These are phyloP conservation scores for Pleoardoris graminearum DNA, from an alignment of 2,329 filamentous ascomycete genomes.

Conservation along the genomic window DNA sequence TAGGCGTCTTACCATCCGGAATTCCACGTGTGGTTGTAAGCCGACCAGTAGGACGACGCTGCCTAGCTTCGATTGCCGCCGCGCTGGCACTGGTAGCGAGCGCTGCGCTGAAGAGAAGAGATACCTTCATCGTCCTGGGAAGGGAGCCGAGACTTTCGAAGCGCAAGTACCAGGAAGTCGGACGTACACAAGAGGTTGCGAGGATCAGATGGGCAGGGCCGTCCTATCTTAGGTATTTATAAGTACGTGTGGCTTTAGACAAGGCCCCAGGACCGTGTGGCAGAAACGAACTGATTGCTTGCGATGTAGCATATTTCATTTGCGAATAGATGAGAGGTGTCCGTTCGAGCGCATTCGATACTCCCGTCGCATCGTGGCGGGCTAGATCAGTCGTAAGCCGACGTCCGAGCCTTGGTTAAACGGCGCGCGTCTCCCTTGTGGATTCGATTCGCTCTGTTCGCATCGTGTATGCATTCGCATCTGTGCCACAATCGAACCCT, in stretches of 20 bases:
- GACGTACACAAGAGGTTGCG: neutral
- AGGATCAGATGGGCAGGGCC: neutral
- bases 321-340: slow-evolving; percentile 33
- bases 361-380: slow-evolving; percentile 16
- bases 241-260: neutral
- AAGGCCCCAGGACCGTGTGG: neutral
- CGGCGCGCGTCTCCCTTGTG: neutral
- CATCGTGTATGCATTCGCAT: slow-evolving; percentile 14
- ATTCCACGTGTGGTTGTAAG: slow-evolving; percentile 1
- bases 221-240: slow-evolving; percentile 4
- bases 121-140: slow-evolving; percentile 28
- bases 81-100: slow-evolving; percentile 29
- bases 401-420: slow-evolving; percentile 14
- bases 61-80: slow-evolving; percentile 26
- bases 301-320: slow-evolving; percentile 30
- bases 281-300: neutral
- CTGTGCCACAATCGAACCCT: slow-evolving; percentile 22
- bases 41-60: slow-evolving; percentile 15
- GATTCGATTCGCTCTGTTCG: slow-evolving; percentile 8
- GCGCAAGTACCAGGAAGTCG: neutral
- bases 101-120: slow-evolving; percentile 24
- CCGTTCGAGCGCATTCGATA: slow-evolving; percentile 19
- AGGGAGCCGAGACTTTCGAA: slow-evolving; percentile 2
- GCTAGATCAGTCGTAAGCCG: slow-evolving; percentile 21
- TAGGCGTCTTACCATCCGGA: slow-evolving; percentile 24